A percentile compares a stretch with the other conserved stretches of the same genome.
Conservation (phyloP, 1,284 basidiomycete genomes). For the Melanopsichium pennsylvanicum region DNA sequence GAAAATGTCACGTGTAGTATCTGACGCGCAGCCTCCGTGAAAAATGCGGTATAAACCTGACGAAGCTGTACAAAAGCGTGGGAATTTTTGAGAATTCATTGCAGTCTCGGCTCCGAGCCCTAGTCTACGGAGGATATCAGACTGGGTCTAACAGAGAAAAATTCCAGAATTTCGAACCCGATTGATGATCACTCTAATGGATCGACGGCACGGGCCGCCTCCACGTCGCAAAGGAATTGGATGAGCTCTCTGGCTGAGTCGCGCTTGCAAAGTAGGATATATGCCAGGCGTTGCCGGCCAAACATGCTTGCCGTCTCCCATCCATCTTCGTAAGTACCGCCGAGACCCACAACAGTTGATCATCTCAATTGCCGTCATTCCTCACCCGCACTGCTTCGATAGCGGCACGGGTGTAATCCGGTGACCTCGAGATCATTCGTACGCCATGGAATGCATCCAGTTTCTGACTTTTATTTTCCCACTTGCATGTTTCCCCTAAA, state of each 20-base stretch:
- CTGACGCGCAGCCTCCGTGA: no score
- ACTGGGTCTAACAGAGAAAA: no score
- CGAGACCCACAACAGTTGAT: conserved; percentile 6
- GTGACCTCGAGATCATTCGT: not conserved
- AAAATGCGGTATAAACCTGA: no score
- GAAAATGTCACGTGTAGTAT: no score
- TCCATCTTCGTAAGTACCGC: conserved; percentile 45
- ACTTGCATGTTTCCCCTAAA: not conserved
- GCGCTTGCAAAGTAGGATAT: conserved; percentile 7
- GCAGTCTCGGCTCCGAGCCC: no score
- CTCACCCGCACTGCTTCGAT: not conserved
- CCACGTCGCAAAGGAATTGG: conserved; percentile 12
- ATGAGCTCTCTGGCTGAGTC: conserved; percentile 15
- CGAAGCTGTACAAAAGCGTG: no score
- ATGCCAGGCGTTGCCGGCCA: not conserved
- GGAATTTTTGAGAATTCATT: conserved; percentile 9
- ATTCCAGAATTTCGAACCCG: no score
- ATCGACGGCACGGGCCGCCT: conserved; percentile 33
- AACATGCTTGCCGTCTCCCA: conserved; percentile 8
- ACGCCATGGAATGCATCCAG: not conserved
- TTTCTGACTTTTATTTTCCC: not conserved
- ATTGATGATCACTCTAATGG: conserved; percentile 8
- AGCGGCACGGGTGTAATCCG: not conserved
- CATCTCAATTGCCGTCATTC: not conserved
- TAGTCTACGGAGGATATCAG: no score